These are phyloP conservation scores for Melanogaster broomeanus DNA, from an alignment of 768 basidiomycete species.

Conservation along the genomic window DNA sequence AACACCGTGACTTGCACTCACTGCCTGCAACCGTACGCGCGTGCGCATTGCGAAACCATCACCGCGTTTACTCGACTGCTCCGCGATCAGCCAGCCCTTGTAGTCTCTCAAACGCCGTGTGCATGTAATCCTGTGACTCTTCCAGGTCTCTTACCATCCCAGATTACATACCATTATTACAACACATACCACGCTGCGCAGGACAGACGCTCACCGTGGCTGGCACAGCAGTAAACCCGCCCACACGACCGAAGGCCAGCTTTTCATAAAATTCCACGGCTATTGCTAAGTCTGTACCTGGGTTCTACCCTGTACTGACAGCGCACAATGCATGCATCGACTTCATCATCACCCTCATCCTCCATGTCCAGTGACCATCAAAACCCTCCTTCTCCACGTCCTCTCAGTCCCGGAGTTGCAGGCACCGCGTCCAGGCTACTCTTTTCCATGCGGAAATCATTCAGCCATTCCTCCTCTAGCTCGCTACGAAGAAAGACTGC, in stretches of 20 bases:
- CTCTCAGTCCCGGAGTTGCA: constrained; percentile 12
- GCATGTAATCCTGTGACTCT: not conserved
- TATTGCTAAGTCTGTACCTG: not conserved
- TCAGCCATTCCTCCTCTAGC: constrained; percentile 17
- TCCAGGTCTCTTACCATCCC: not conserved
- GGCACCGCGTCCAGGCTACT: constrained; percentile 31
- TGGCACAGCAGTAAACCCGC: no score
- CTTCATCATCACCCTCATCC: constrained; percentile 15
- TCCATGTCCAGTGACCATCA: constrained; percentile 8
- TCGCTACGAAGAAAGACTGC: constrained; percentile 21
- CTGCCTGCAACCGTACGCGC: no score
- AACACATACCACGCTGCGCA: not conserved
- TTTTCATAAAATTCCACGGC: not conserved
- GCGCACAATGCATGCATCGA: constrained; percentile 13
- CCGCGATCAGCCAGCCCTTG: not conserved
- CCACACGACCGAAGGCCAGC: not conserved
- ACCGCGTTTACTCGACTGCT: not conserved
- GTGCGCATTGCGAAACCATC: no score
- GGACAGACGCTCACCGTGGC: no score
- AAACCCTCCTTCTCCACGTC: constrained; percentile 1
- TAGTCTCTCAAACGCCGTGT: not conserved
- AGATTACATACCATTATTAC: not conserved
- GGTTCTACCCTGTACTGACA: not conserved
- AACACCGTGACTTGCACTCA: no score
- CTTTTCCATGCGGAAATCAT: constrained; percentile 31